Evolutionary conservation across 805 yeast genomes (phyloP), one percentile per base, ranked within the genome.

Genomic region (Starmerella vitae): DNA sequence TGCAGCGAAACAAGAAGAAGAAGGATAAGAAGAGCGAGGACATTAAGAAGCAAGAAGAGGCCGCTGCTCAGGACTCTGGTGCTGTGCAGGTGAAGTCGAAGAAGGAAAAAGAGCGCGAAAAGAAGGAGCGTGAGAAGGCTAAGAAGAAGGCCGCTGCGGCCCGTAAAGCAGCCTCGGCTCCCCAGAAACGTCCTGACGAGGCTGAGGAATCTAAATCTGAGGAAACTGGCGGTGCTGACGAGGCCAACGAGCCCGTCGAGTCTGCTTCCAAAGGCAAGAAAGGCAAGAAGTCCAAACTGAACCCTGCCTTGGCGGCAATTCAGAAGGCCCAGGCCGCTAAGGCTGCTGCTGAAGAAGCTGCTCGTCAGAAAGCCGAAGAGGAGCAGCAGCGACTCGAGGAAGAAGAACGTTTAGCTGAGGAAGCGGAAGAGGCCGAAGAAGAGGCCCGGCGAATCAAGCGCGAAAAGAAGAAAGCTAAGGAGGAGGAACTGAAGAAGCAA

Each of bases 401-500:
- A 52, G 45, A 43, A 28, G 75, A 70, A 49, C 64, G 59, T 41
- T 53, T 54, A 18, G 63, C 63, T 4, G 67, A 64, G 30, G 77
- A 67, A 49, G 91, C 77, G 56, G 94, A 77, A 54, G 81, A 69
- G 50, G 60, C 65, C 43, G 71, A 65, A 50, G 78, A 71, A 48
- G 72, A 67, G 49, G 76, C 70, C 37, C 65, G 65, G 37, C 49
- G 51, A n/a, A 63, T 62, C 40, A 88, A 81, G 72, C 83, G 76
- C 54, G 98, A 91, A 62, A 81, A 74, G 58, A 96, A 88, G 55
- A 79, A 71, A 63, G 70, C 71, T 43, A 85, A 80, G 68, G 78
- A 73, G 50, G 98, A 91, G 54, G 88, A 83, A 64, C 74, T 91
- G 59, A 83, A 82, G 64, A 91, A 95, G 26, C 96, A 88, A 63